Evolutionary conservation across 805 yeast species (phyloP), one percentile per base, ranked within the genome.

Genomic region (Diddensiella transvaalensis): DNA sequence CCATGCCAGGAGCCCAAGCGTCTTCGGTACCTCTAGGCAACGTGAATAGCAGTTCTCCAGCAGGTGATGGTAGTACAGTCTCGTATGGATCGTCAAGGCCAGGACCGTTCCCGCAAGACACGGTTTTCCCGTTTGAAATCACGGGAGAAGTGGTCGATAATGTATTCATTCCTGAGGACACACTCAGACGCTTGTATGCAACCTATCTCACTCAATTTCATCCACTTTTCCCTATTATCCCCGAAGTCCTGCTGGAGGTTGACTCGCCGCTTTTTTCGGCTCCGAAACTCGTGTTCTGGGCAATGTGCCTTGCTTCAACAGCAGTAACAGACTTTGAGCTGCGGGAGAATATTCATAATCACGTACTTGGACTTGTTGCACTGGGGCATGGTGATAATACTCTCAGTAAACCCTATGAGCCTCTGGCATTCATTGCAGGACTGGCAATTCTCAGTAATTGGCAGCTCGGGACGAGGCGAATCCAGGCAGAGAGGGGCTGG

Each of bases 401-500:
- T n/a, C 40, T 42, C 32, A 8, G 17, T 17, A 47, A n/a, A 13
- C 50, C 50, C 3, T 33, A 17, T 17, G 38, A 47, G 32, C 33
- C 46, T 11, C 42, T 47, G 10, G 13, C 46, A 17, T 17, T 30
- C n/a, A 29, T 45, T 10, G 19, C 42, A n/a, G 50, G 48, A 3
- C 26, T 47, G 3, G 32, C 47, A 11, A 6, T 47, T 11, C 11
- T 50, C 32, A 46, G 53, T 26, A 21, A 42, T 15, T 50, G 50
- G 48, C 47, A 42, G 13, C 17, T 30, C 15, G 24, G 39, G 18
- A 26, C 23, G 35, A 26, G 29, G 13, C 46, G 46, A 19, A 22
- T 45, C 32, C 49, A 46, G 41, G 46, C 47, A 22, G 54, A 51
- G 15, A 29, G 44, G 6, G 21, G 46, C 10, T 51, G 49, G 52